Base-by-base conservation (phyloP, 768 basidiomycete genomes). In the Podaxis sp. region DNA sequence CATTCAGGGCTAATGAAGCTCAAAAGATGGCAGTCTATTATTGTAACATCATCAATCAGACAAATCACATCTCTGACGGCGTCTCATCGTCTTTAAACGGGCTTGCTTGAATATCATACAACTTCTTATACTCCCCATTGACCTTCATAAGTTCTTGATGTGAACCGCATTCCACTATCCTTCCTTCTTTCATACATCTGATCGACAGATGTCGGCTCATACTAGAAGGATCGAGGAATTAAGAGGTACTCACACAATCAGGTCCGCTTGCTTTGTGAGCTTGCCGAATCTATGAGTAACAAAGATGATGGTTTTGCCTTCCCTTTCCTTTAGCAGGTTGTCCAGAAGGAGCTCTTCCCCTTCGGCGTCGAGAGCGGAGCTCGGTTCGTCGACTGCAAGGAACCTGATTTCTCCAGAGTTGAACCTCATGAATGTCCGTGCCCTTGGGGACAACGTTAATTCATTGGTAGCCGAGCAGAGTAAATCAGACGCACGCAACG, bases 311-410 rank as follows among this genome's bases (percentile, higher is more conserved):
- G 85, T 87, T 71, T 81, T 85, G 1, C 81, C 84, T 11, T 72
- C 67, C 4, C 80, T 75, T 26, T 69, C 65, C 1, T 69, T 66
- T 3, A 74, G 71, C 38, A 87, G 69, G 9, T 73, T 71, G 15
- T 76, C 65, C 57, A 86, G 78, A 8, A 87, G 72, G 0, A 78
- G 72, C 12, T 75, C 77, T 68, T 89, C 87, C 0, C 77, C 81
- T 49, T 81, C 71, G 6, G 87, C 79, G 59, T 88, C 87, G 42
- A 87, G 65, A 2, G 83, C 79, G 0, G 85, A 84, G 42, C 78
- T 85, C 0, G 86, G 85, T 68, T 88, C 86, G 63, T 88, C 87
- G 2, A 83, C 77, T 3, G 83, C 77, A 17, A 87, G 72, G 11
- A 87, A 79, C 30, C 75, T 79, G 22, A 80, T 74, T 3, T 78